phyloP scores from a whole-genome alignment of 148 eudicot species.

The Camellia japonica region DNA sequence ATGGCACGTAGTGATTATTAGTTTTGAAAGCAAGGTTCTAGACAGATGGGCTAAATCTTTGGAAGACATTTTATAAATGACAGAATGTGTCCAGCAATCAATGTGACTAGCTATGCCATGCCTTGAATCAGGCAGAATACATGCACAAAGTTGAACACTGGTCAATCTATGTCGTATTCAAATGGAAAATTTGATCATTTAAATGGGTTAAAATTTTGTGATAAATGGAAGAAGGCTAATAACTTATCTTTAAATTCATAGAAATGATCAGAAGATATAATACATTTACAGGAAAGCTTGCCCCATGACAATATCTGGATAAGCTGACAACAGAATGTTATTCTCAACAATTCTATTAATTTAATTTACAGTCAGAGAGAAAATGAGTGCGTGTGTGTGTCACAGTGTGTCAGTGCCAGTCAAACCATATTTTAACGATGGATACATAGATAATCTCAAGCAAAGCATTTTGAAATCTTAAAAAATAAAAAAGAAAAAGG shows the following conservation, averaged over 20 bases:
- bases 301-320: background rate
- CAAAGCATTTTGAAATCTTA: background rate
- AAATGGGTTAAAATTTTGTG: background rate
- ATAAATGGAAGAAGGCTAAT: background rate
- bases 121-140: background rate
- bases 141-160: background rate
- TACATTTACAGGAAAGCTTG: background rate
- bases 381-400: background rate
- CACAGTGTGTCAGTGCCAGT: background rate
- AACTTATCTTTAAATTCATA: background rate
- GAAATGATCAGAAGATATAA: background rate
- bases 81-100: background rate
- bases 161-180: background rate
- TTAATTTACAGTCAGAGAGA: background rate
- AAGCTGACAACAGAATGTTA: background rate
- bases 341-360: background rate
- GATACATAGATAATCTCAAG: background rate
- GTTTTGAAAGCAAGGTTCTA: background rate
- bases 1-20: background rate
- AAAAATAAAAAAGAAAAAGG: background rate
- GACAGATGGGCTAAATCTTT: background rate
- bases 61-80: background rate
- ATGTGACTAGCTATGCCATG: conserved; percentile 3
- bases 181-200: background rate
- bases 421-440: background rate